Conservation (phyloP, 768 basidiomycete genomes). For the Leucosporidium creatinivorum region DNA sequence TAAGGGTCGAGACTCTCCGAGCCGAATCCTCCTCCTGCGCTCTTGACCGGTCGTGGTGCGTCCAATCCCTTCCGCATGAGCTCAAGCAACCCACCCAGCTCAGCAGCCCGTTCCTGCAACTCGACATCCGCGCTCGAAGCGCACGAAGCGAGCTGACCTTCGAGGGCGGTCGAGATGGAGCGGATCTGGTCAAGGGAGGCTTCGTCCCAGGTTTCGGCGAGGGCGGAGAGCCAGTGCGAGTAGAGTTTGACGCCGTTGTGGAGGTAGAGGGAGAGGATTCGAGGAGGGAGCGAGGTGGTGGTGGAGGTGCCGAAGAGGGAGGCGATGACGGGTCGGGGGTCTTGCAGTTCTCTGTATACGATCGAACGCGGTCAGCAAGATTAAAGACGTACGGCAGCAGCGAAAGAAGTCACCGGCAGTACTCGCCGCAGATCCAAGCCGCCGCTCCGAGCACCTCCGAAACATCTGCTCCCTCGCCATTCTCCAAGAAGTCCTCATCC, state of each 20-base stretch:
- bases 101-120: slow-evolving; percentile 75
- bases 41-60: slow-evolving; percentile 17
- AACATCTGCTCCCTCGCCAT: slow-evolving; percentile 38
- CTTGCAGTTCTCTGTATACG: slow-evolving; percentile 59
- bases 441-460: slow-evolving; percentile 86
- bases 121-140: slow-evolving; percentile 64
- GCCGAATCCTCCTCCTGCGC: neutral
- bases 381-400: neutral
- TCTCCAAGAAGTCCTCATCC: slow-evolving; percentile 62
- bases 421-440: slow-evolving; percentile 94
- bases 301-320: slow-evolving; percentile 57
- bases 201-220: slow-evolving; percentile 69
- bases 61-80: slow-evolving; percentile 38
- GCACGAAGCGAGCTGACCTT: slow-evolving; percentile 56
- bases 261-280: slow-evolving; percentile 69
- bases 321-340: slow-evolving; percentile 65
- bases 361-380: neutral
- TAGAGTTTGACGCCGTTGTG: slow-evolving; percentile 80
- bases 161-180: slow-evolving; percentile 56
- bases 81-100: slow-evolving; percentile 34
- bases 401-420: slow-evolving; percentile 60
- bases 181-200: slow-evolving; percentile 61
- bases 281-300: slow-evolving; percentile 51
- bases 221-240: slow-evolving; percentile 69
- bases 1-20: neutral